Base-by-base conservation (phyloP, 371 early-diverging fungal genomes). In the Encephalitozoon romaleae region DNA sequence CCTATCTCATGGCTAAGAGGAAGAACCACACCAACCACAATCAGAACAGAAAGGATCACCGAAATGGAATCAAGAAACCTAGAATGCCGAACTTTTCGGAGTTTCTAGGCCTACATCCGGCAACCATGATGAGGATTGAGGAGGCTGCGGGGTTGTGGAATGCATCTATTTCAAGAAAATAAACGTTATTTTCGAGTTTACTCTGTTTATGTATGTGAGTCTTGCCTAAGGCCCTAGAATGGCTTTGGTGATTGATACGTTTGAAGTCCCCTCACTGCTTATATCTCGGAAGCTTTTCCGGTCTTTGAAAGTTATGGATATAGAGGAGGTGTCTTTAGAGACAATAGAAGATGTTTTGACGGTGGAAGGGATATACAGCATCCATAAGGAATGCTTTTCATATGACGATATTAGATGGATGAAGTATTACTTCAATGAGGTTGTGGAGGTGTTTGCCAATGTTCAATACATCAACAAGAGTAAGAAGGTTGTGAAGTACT, bases 11-110 rank as follows among this genome's bases (percentile, higher is more conserved):
- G 93, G 87, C 94, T 87, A 94, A 94, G 90, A 90, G 91, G 77
- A 94, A 95, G 93, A 96, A 98, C 90, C 96, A 95, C 90, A 96
- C 97, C 88, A 95, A 95, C 90, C 94, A 94, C 91, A 96, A 96
- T 91, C 96, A 96, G 88, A 94, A 76, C 77, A 76, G 73, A 52
- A 86, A 86, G 64, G 73, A 75, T 39, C 86, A 86, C 67, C 71
- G 83, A 45, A 84, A 81, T 51, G 85, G 85, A 64, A 85, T 85
- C 5, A 83, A 85, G 68, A 83, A 82, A 71, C 77, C 77, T 34
- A 79, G 72, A 42, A 67, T 49, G 26, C 52, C 70, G 34, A 11
- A 49, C 0, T 49, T 54, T 30, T 49, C 34, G 25, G 54, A 42
- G 47, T 70, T 70, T n/a, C 18, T 49, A 26, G 53, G 54, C 38